Conservation (phyloP, 495 filamentous ascomycete species). For the Tuber calosporum region DNA sequence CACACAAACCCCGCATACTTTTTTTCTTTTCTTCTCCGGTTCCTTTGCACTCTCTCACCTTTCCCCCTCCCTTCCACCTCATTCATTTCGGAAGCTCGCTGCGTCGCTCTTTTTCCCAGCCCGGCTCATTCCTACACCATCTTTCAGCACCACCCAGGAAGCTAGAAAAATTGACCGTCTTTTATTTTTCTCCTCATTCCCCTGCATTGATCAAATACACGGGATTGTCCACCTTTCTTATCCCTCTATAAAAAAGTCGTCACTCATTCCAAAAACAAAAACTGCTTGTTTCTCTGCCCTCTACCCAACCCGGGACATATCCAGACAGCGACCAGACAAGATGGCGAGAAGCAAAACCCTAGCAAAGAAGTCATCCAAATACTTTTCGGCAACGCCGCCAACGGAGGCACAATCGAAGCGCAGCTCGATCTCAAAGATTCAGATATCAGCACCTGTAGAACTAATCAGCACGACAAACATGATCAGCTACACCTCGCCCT, state of each 20-base stretch:
- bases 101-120: neutral
- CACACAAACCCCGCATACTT: neutral
- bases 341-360: constrained; percentile 33
- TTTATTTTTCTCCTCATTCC: neutral
- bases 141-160: neutral
- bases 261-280: neutral
- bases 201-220: neutral
- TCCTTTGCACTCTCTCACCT: neutral
- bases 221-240: constrained; percentile 1
- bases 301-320: neutral
- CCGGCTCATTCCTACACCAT: neutral
- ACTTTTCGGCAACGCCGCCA: constrained; percentile 43
- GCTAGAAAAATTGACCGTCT: neutral
- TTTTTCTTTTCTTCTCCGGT: neutral
- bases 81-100: neutral
- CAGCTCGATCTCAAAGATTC: constrained; percentile 41
- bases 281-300: neutral
- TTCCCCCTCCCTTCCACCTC: neutral
- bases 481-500: constrained; percentile 89
- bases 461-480: constrained; percentile 92
- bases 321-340: constrained; percentile 5
- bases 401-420: constrained; percentile 35
- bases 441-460: constrained; percentile 83
- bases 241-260: neutral
- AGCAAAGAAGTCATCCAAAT: constrained; percentile 36